Percentiles rank a stretch among this genome's conserved stretches.
phyloP scores from a whole-genome alignment of 306 rosid genomes.

The Heteromeles arbutifolia region DNA sequence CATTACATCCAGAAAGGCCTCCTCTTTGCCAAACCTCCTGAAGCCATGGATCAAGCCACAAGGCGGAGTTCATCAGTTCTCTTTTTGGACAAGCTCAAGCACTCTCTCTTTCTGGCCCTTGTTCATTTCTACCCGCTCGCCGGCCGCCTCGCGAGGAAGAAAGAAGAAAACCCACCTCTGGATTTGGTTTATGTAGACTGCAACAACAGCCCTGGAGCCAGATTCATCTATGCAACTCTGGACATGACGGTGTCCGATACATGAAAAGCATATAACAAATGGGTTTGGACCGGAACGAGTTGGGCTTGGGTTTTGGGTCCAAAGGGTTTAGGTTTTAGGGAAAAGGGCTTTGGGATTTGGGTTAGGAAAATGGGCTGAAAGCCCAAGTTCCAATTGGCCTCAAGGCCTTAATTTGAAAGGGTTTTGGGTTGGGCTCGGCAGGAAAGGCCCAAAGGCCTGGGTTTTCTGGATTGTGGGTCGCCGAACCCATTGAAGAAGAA shows the following conservation, averaged over 20 bases:
- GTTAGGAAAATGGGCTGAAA: too few relatives aligned
- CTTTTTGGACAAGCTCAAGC: conserved; percentile 35
- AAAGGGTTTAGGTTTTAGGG: too few relatives aligned
- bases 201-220: conserved; percentile 33
- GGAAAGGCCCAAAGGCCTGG: too few relatives aligned
- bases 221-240: conserved; percentile 40
- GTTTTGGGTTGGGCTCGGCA: too few relatives aligned
- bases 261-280: too few relatives aligned
- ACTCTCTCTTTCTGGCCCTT: conserved; percentile 45
- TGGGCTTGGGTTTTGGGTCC: too few relatives aligned
- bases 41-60: background rate
- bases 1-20: conserved; percentile 68
- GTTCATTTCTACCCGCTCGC: conserved; percentile 59
- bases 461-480: too few relatives aligned
- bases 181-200: conserved; percentile 38
- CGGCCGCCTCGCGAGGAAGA: conserved; percentile 38
- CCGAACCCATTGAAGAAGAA: too few relatives aligned
- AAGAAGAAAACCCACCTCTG: conserved; percentile 24
- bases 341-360: too few relatives aligned
- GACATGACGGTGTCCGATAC: conserved; percentile 26
- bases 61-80: conserved; percentile 4
- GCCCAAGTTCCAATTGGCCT: too few relatives aligned
- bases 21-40: conserved; percentile 47
- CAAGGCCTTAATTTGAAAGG: too few relatives aligned
- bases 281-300: too few relatives aligned